Conservation (phyloP, 768 basidiomycete genomes). For the Boletellus ananiceps region DNA sequence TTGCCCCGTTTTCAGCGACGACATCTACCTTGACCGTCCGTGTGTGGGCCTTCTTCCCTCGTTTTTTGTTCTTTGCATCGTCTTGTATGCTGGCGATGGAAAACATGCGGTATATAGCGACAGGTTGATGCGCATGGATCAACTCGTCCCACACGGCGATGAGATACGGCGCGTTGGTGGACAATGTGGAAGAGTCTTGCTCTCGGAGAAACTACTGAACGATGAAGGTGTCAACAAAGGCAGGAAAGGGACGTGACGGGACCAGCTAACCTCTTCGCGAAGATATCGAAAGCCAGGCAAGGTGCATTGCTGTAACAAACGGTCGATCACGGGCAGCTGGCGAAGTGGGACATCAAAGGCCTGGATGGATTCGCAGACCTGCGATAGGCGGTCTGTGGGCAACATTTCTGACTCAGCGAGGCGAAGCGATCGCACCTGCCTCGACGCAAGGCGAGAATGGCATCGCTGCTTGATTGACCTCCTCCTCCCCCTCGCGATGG, state of each 20-base stretch:
- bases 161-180: slow-evolving; percentile 78
- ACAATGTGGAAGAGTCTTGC: slow-evolving; percentile 33
- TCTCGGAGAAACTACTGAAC: slow-evolving; percentile 59
- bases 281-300: slow-evolving; percentile 40
- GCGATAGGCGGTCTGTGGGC: slow-evolving; percentile 4
- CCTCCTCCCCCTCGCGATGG: not conserved
- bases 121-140: slow-evolving; percentile 51
- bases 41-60: not conserved
- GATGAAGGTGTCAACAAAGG: slow-evolving; percentile 3
- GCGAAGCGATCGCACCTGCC: not conserved
- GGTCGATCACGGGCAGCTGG: slow-evolving; percentile 33
- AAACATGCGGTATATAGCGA: slow-evolving; percentile 52
- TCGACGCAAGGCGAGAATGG: not conserved
- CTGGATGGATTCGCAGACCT: slow-evolving; percentile 3
- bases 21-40: slow-evolving; percentile 69
- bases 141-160: slow-evolving; percentile 82
- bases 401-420: not conserved
- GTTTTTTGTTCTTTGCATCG: not conserved
- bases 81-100: not conserved
- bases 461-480: not conserved
- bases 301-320: not conserved
- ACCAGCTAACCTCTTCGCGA: slow-evolving; percentile 38
- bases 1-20: slow-evolving; percentile 65
- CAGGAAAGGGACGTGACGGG: no score
- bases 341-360: slow-evolving; percentile 22